Conservation (phyloP, 2,329 filamentous ascomycete genomes). For the Graphilbum fragrans region DNA sequence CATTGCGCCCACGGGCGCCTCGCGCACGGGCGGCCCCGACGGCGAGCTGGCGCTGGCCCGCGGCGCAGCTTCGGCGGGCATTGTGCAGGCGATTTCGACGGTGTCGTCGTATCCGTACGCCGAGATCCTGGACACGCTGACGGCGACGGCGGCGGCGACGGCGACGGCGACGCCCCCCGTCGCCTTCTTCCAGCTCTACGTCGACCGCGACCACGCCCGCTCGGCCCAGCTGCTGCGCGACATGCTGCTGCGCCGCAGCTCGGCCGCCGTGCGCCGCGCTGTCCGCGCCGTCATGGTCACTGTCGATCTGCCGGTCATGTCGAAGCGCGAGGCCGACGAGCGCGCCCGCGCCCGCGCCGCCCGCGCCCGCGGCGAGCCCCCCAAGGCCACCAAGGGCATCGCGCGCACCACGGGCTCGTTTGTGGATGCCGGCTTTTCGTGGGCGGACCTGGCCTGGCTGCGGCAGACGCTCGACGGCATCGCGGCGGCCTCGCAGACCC, state of each 20-base stretch:
- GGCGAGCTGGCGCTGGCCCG: constrained; percentile 38
- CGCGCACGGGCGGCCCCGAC: constrained; percentile 35
- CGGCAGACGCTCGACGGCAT: constrained; percentile 19
- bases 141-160: constrained; percentile 35
- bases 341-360: constrained; percentile 15
- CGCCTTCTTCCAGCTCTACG: constrained; percentile 13
- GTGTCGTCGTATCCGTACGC: constrained; percentile 11
- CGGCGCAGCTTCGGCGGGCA: constrained; percentile 30
- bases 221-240: constrained; percentile 5
- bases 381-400: constrained; percentile 23
- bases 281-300: constrained; percentile 32
- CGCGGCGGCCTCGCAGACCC: background rate
- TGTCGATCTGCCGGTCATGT: constrained; percentile 41
- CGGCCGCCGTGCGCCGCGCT: constrained; percentile 32
- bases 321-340: constrained; percentile 46
- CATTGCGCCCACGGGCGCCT: constrained; percentile 36
- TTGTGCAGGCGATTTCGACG: constrained; percentile 29
- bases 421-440: constrained; percentile 35
- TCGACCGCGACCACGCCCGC: constrained; percentile 6
- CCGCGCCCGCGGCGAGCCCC: background rate
- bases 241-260: constrained; percentile 7
- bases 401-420: constrained; percentile 38
- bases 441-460: constrained; percentile 43
- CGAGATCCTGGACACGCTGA: constrained; percentile 25
- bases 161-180: constrained; percentile 27